phyloP scores from a whole-genome alignment of 1,139 yeast species.

The Debaryomyces coudertii region DNA sequence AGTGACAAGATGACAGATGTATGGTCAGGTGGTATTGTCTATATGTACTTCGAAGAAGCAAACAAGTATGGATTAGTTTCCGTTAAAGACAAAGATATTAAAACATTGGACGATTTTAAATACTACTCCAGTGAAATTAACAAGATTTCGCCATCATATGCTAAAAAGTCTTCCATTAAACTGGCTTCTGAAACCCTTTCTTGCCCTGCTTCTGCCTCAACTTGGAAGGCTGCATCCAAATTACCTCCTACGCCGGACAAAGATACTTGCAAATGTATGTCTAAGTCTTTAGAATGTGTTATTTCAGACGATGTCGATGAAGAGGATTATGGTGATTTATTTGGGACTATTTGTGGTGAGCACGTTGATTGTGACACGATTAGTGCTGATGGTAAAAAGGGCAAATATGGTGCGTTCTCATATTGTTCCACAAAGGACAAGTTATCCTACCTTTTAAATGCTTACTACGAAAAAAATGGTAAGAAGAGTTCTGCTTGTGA shows the following conservation, averaged over 20 bases:
- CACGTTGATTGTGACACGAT: constrained; percentile 43
- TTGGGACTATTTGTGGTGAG: constrained; percentile 36
- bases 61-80: constrained; percentile 80
- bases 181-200: constrained; percentile 30
- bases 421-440: constrained; percentile 43
- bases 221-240: constrained; percentile 43
- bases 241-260: constrained; percentile 53
- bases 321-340: constrained; percentile 40
- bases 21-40: constrained; percentile 92
- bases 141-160: constrained; percentile 40
- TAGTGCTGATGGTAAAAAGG: constrained; percentile 38
- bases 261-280: constrained; percentile 42
- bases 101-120: constrained; percentile 49
- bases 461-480: constrained; percentile 39
- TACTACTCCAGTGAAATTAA: constrained; percentile 61
- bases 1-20: constrained; percentile 53
- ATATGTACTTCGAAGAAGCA: constrained; percentile 84
- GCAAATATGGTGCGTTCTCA: constrained; percentile 46
- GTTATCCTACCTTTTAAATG: constrained; percentile 44
- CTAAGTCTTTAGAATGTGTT: constrained; percentile 39
- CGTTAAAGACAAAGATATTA: constrained; percentile 40
- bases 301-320: constrained; percentile 33
- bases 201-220: constrained; percentile 41
- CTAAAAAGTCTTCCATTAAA: constrained; percentile 29
- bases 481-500: constrained; percentile 39